phyloP scores from a whole-genome alignment of 2,329 filamentous ascomycete species.

The Sporothrix sp. region DNA sequence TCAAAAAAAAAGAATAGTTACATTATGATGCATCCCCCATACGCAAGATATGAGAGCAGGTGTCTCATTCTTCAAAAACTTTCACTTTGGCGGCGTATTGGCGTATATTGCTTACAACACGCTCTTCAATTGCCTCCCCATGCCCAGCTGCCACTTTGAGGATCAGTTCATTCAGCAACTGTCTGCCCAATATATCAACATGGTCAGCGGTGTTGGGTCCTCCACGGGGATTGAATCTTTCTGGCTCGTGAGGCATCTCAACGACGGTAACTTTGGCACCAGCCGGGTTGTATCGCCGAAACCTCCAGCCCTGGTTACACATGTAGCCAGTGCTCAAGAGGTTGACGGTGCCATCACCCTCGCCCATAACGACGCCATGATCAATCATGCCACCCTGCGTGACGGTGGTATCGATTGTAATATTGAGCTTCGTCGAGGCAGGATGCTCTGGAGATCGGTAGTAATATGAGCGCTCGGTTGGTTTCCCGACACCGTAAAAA shows the following conservation, averaged over 20 bases:
- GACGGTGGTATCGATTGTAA: conserved; percentile 60
- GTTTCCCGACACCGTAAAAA: conserved; percentile 92
- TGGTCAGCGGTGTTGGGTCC: conserved; percentile 72
- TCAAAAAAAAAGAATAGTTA: no score
- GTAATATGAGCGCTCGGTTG: conserved; percentile 86
- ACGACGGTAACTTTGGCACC: conserved; percentile 71
- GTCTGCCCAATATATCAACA: conserved; percentile 86
- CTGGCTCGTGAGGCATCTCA: conserved; percentile 96
- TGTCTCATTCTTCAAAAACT: conserved; percentile 61
- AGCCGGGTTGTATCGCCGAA: conserved; percentile 88
- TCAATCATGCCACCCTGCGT: conserved; percentile 52
- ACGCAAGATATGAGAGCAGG: no score
- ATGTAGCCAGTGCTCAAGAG: conserved; percentile 90
- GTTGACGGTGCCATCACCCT: conserved; percentile 93
- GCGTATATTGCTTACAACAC: conserved; percentile 68
- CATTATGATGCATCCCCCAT: no score
- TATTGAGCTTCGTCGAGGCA: conserved; percentile 56
- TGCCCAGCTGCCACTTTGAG: conserved; percentile 76
- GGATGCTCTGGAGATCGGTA: conserved; percentile 64
- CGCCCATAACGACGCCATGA: conserved; percentile 88
- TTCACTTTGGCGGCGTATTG: conserved; percentile 77
- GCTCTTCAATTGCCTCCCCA: conserved; percentile 68
- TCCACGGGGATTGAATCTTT: conserved; percentile 75
- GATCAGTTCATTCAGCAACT: conserved; percentile 84
- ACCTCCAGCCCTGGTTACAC: conserved; percentile 90